phyloP scores from a whole-genome alignment of 2,329 filamentous ascomycete species.

The Dothideomycetes sp. region DNA sequence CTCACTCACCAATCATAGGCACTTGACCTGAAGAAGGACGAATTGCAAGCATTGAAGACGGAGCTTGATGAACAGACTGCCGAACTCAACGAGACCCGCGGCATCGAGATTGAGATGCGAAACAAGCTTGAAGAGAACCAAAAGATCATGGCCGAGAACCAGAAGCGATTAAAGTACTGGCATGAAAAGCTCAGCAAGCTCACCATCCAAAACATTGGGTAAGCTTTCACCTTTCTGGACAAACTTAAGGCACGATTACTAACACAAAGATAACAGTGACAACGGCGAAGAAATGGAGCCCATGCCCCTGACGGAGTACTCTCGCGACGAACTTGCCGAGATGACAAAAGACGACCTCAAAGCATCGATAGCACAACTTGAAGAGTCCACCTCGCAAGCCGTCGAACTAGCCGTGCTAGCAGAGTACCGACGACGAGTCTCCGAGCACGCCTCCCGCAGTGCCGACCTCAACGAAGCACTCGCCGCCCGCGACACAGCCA shows the following conservation, averaged over 20 bases:
- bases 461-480: constrained; percentile 74
- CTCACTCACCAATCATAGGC: constrained; percentile 32
- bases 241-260: background rate
- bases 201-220: constrained; percentile 59
- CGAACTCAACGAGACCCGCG: constrained; percentile 80
- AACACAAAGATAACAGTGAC: constrained; percentile 22
- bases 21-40: constrained; percentile 66
- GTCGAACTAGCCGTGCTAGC: constrained; percentile 83
- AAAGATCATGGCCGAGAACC: constrained; percentile 76
- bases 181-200: constrained; percentile 82
- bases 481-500: constrained; percentile 68
- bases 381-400: constrained; percentile 71
- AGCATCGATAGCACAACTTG: constrained; percentile 52
- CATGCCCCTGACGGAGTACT: constrained; percentile 65
- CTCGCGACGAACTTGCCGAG: constrained; percentile 54
- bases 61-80: constrained; percentile 78
- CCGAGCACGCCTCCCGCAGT: constrained; percentile 72
- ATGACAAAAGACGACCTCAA: constrained; percentile 54
- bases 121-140: constrained; percentile 96
- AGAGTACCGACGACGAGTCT: constrained; percentile 77
- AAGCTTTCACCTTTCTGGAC: background rate
- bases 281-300: constrained; percentile 44
- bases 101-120: constrained; percentile 91
- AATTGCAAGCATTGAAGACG: constrained; percentile 66
- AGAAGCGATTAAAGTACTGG: constrained; percentile 77